These are phyloP conservation scores for Cyclocybe cylindracea DNA, from an alignment of 768 basidiomycete species.

Conservation along the genomic window DNA sequence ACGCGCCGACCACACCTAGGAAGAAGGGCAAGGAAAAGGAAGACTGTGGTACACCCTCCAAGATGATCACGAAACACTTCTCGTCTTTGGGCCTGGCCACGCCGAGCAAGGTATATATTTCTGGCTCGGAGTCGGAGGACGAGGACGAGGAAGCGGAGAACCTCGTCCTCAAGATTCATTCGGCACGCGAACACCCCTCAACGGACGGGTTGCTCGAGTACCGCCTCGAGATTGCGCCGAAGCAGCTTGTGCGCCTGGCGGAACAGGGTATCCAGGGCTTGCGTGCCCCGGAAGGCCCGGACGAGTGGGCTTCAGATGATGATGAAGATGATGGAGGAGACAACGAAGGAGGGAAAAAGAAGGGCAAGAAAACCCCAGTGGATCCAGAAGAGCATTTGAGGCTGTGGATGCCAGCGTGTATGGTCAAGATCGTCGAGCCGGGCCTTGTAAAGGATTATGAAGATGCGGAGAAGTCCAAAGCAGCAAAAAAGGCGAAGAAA, in stretches of 20 bases:
- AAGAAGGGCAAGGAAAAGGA: constrained; percentile 24
- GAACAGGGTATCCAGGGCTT: constrained; percentile 68
- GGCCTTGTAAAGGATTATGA: constrained; percentile 64
- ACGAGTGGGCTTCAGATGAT: constrained; percentile 49
- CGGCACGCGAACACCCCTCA: constrained; percentile 62
- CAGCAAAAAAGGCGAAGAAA: constrained; percentile 51
- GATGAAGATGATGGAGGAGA: constrained; percentile 51
- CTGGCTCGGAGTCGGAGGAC: constrained; percentile 29
- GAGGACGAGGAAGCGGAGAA: constrained; percentile 37
- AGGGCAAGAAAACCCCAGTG: constrained; percentile 36
- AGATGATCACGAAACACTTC: constrained; percentile 58
- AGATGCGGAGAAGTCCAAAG: constrained; percentile 45
- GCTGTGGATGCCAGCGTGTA: constrained; percentile 83
- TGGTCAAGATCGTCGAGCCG: constrained; percentile 71
- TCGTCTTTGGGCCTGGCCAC: constrained; percentile 40
- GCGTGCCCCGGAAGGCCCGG: constrained; percentile 45
- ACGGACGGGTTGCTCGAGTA: constrained; percentile 78
- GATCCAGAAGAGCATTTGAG: constrained; percentile 60
- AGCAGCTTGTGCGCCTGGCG: constrained; percentile 61
- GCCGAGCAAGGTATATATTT: constrained; percentile 18
- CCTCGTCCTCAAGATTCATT: constrained; percentile 68
- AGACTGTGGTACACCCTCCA: constrained; percentile 49
- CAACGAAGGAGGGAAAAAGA: constrained; percentile 39
- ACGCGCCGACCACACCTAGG: constrained; percentile 39
- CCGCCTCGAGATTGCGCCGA: constrained; percentile 74